Evolutionary conservation across 768 basidiomycete species (phyloP).

Genomic region (Mrakia frigida): DNA sequence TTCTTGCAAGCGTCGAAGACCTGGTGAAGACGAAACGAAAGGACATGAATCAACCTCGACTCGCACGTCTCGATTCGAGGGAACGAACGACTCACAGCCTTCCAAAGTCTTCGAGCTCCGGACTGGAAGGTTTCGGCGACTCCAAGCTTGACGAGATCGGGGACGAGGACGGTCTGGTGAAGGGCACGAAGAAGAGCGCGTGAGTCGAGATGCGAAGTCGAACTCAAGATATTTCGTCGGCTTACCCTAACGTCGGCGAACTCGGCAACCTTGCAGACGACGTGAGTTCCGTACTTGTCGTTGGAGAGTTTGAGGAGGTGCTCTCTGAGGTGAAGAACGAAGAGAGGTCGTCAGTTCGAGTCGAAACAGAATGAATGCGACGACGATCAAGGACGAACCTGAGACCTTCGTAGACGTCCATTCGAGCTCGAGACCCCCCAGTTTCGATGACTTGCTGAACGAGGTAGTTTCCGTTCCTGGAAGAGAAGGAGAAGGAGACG

Average conservation of each 20-base stretch:
- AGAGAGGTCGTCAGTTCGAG: not conserved
- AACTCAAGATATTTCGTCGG: not conserved
- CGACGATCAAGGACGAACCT: conserved; percentile 32
- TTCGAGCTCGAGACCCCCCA: conserved; percentile 35
- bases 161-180: conserved; percentile 36
- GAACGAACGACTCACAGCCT: conserved; percentile 36
- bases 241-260: conserved; percentile 39
- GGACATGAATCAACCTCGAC: not conserved
- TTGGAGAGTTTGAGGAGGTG: conserved; percentile 40
- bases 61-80: not conserved
- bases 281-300: conserved; percentile 43
- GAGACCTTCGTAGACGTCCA: conserved; percentile 39
- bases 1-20: conserved; percentile 37
- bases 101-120: conserved; percentile 41
- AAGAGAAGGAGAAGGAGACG: conserved; percentile 32
- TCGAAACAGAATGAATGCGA: not conserved
- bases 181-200: not conserved
- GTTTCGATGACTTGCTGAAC: conserved; percentile 42
- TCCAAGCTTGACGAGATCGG: conserved; percentile 38
- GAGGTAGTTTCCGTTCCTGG: conserved; percentile 42
- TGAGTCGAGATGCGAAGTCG: not conserved
- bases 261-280: conserved; percentile 41
- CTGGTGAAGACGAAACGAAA: not conserved
- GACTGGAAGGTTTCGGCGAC: conserved; percentile 41
- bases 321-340: conserved; percentile 31